Conservation (phyloP, 371 early-diverging fungal species). For the Mucor racemosus region DNA sequence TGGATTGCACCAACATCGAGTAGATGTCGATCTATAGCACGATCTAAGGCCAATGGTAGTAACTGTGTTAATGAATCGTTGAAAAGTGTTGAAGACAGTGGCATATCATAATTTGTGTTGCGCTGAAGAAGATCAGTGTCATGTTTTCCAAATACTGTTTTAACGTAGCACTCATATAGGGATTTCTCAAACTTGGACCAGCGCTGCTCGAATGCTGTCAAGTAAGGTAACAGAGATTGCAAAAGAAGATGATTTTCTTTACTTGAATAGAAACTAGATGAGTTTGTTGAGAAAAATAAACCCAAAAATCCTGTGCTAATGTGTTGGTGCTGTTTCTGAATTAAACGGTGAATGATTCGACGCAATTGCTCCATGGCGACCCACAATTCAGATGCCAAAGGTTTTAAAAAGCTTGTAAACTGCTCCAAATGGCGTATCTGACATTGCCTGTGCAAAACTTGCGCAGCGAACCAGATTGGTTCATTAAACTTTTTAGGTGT, state of each 20-base stretch:
- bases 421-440: constrained; percentile 30
- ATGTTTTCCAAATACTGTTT: constrained; percentile 27
- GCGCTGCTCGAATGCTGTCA: constrained; percentile 1
- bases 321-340: constrained; percentile 8
- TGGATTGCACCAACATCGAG: constrained; percentile 18
- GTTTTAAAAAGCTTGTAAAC: neutral
- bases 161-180: constrained; percentile 30
- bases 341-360: neutral
- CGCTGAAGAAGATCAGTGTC: neutral
- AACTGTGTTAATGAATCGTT: constrained; percentile 33
- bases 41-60: constrained; percentile 29
- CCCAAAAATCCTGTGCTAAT: neutral
- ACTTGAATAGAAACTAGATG: neutral
- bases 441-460: constrained; percentile 24
- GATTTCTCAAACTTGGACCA: constrained; percentile 31
- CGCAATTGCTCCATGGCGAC: constrained; percentile 8
- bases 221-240: neutral
- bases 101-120: neutral
- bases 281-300: neutral
- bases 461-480: constrained; percentile 36
- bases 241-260: neutral
- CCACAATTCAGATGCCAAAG: constrained; percentile 16
- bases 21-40: constrained; percentile 15
- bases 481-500: constrained; percentile 26
- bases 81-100: constrained; percentile 12